These are phyloP conservation scores for Leccinum longicurvipes DNA, from an alignment of 768 basidiomycete species.

Conservation along the genomic window DNA sequence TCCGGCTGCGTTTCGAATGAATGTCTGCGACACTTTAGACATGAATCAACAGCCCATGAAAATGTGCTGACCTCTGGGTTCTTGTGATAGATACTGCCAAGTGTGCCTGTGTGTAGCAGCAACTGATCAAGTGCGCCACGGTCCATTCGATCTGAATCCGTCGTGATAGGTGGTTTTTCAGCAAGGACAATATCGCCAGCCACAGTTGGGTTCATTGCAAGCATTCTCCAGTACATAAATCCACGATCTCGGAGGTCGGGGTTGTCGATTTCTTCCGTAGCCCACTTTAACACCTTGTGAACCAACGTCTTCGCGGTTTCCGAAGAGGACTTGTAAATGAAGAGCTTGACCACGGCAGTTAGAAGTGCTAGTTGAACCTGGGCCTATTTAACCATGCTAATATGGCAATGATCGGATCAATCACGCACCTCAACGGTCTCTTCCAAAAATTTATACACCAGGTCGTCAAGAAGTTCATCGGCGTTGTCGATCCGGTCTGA, in stretches of 20 bases:
- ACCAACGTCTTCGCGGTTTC: constrained; percentile 86
- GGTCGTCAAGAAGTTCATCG: constrained; percentile 91
- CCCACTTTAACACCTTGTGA: constrained; percentile 94
- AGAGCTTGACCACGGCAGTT: constrained; percentile 93
- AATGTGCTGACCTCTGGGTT: constrained; percentile 73
- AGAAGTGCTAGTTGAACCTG: constrained; percentile 95
- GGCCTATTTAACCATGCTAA: neutral
- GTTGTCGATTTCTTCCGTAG: constrained; percentile 97
- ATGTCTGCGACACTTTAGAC: constrained; percentile 55
- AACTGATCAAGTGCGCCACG: constrained; percentile 94
- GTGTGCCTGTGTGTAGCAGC: constrained; percentile 86
- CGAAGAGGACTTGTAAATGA: constrained; percentile 83
- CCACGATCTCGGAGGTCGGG: constrained; percentile 96
- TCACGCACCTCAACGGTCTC: constrained; percentile 84
- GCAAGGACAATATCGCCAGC: constrained; percentile 89
- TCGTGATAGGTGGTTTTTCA: constrained; percentile 96
- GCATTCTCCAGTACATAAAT: constrained; percentile 99
- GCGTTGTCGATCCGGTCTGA: constrained; percentile 94
- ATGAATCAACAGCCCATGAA: neutral
- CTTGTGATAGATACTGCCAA: constrained; percentile 97
- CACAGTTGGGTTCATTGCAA: constrained; percentile 86
- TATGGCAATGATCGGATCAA: neutral
- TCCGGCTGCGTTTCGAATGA: constrained; percentile 86
- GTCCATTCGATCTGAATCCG: constrained; percentile 97
- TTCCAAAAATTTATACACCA: constrained; percentile 84